A percentile compares a stretch with the other conserved stretches of the same genome.
Evolutionary conservation across 805 yeast species (phyloP).

Genomic region (Starmerella gropengiesseri): DNA sequence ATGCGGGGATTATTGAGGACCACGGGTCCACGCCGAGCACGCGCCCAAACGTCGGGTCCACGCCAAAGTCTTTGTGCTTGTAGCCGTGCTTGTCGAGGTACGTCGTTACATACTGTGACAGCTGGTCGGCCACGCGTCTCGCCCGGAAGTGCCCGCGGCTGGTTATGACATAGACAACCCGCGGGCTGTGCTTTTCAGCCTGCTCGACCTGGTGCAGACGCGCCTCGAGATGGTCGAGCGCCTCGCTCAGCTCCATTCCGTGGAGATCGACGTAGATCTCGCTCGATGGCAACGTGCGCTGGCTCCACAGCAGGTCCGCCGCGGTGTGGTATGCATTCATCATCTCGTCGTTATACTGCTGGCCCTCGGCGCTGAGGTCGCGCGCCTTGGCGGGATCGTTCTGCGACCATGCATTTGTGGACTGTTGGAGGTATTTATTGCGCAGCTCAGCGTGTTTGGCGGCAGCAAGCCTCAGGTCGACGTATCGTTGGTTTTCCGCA

Average conservation of each 20-base stretch:
- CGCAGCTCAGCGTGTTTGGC: slow-evolving; percentile 26
- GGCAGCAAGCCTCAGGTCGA: slow-evolving; percentile 25
- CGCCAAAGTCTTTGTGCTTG: slow-evolving; percentile 32
- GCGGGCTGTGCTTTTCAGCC: slow-evolving; percentile 22
- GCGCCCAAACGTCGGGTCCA: slow-evolving; percentile 30
- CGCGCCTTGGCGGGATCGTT: slow-evolving; percentile 29
- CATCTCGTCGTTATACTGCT: slow-evolving; percentile 27
- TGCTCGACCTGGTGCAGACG: slow-evolving; percentile 22
- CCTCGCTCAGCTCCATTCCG: slow-evolving; percentile 30
- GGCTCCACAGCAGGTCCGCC: slow-evolving; percentile 25
- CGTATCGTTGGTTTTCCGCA: slow-evolving; percentile 23
- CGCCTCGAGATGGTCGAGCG: slow-evolving; percentile 27
- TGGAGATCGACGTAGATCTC: slow-evolving; percentile 30
- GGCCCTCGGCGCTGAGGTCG: slow-evolving; percentile 28
- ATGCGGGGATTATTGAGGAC: slow-evolving; percentile 3
- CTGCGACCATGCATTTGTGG: slow-evolving; percentile 28
- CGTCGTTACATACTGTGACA: slow-evolving; percentile 27
- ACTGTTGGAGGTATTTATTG: slow-evolving; percentile 29
- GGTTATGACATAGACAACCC: slow-evolving; percentile 28
- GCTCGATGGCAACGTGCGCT: slow-evolving; percentile 21
- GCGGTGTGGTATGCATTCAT: slow-evolving; percentile 23
- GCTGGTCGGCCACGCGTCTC: slow-evolving; percentile 25
- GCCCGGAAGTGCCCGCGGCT: slow-evolving; percentile 28
- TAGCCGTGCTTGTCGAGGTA: slow-evolving; percentile 33
- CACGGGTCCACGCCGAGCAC: slow-evolving; percentile 36